These are phyloP conservation scores for Pelagophyceae sp. DNA, from an alignment of 352 stramenopile genomes.

Conservation along the genomic window DNA sequence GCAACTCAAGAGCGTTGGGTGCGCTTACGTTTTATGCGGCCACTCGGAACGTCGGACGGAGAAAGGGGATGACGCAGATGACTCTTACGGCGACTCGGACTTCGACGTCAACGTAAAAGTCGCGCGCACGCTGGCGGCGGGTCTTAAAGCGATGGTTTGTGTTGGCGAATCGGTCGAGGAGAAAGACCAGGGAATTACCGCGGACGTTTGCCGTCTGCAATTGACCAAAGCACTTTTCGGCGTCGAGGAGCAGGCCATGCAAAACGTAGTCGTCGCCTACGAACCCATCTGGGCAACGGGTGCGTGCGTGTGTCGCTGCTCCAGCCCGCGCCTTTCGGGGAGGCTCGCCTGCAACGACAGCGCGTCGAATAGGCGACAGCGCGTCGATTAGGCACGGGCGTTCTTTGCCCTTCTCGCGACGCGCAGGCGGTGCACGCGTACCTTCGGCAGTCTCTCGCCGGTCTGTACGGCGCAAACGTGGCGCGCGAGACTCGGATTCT, in stretches of 20 bases:
- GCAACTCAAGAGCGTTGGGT: conserved; percentile 48
- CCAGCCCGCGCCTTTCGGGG: too few relatives aligned
- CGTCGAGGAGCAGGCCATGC: conserved; percentile 41
- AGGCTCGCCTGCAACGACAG: too few relatives aligned
- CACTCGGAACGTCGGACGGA: conserved; percentile 42
- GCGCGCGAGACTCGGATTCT: conserved; percentile 74
- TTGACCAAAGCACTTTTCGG: conserved; percentile 51
- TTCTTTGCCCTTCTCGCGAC: not conserved
- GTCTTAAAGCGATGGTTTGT: conserved; percentile 75
- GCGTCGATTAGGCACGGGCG: conserved; percentile 43
- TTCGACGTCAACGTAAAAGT: conserved; percentile 72
- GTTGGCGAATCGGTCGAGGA: conserved; percentile 75
- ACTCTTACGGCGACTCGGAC: conserved; percentile 54
- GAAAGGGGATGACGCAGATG: too few relatives aligned
- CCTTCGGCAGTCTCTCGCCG: conserved; percentile 45
- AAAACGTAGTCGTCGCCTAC: conserved; percentile 81
- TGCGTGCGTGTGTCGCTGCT: conserved; percentile 70
- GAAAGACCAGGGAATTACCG: conserved; percentile 59
- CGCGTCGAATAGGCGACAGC: conserved; percentile 74
- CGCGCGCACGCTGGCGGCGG: conserved; percentile 35
- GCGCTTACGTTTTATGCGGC: conserved; percentile 41
- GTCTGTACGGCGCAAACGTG: conserved; percentile 53
- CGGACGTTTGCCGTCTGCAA: conserved; percentile 70
- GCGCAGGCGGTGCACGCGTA: conserved; percentile 75
- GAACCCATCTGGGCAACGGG: conserved; percentile 93